These are phyloP conservation scores for Amphichorda felina DNA, from an alignment of 2,329 filamentous ascomycete genomes.

Conservation along the genomic window DNA sequence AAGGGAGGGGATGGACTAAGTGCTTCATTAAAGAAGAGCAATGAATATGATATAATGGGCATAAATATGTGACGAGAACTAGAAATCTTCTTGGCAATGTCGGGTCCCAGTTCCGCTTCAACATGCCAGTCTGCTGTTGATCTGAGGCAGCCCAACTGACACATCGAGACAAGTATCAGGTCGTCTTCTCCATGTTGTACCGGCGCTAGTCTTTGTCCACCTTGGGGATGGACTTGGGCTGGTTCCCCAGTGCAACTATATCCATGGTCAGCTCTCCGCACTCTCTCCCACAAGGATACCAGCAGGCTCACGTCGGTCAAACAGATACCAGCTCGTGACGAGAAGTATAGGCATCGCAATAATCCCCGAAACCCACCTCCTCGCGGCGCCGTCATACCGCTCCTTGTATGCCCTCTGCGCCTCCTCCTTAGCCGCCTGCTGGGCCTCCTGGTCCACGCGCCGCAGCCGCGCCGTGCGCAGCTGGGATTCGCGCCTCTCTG, in stretches of 20 bases:
- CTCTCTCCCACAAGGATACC: not conserved
- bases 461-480: conserved; percentile 11
- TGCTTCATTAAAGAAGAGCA: too few relatives aligned
- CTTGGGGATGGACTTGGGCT: conserved; percentile 14
- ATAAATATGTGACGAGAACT: too few relatives aligned
- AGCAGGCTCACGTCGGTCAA: conserved; percentile 30
- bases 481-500: conserved; percentile 10
- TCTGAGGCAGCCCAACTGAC: too few relatives aligned
- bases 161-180: too few relatives aligned
- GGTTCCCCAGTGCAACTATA: conserved; percentile 18
- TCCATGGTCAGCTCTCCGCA: not conserved
- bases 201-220: not conserved
- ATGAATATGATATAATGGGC: too few relatives aligned
- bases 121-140: too few relatives aligned
- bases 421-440: conserved; percentile 9
- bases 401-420: conserved; percentile 23
- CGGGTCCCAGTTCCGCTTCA: too few relatives aligned
- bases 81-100: too few relatives aligned
- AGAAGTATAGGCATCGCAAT: conserved; percentile 41
- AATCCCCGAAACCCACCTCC: conserved; percentile 33
- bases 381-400: conserved; percentile 29
- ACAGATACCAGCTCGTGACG: conserved; percentile 43
- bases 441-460: conserved; percentile 7
- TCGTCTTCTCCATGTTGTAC: too few relatives aligned
- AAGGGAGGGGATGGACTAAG: too few relatives aligned